Percentiles rank a stretch among this genome's conserved stretches.
Conservation (phyloP, 1,284 basidiomycete species). For the Ceratobasidium papillatum region DNA sequence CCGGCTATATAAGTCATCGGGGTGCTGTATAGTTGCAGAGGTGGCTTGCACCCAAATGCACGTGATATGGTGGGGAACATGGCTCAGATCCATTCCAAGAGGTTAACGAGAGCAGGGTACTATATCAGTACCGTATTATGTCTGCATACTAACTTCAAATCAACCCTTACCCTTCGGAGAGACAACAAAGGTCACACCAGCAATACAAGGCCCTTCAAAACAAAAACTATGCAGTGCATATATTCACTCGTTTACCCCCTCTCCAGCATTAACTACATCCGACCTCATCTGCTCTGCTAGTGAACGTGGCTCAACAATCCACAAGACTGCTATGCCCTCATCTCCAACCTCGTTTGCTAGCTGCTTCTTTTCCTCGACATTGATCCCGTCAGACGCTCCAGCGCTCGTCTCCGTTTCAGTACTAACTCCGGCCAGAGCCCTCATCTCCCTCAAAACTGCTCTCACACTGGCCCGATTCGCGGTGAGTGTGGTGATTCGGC, state of each 20-base stretch:
- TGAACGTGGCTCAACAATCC: constrained; percentile 78
- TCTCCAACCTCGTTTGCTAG: constrained; percentile 39
- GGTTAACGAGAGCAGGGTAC: too few species aligned
- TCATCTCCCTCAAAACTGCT: constrained; percentile 71
- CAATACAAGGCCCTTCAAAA: too few species aligned
- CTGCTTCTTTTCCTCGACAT: constrained; percentile 38
- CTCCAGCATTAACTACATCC: constrained; percentile 37
- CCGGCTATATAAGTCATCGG: constrained; percentile 18
- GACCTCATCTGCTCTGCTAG: constrained; percentile 71
- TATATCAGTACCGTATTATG: too few species aligned
- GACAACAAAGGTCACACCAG: too few species aligned
- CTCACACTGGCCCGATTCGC: constrained; percentile 80
- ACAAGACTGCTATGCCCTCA: constrained; percentile 61
- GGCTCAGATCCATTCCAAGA: too few species aligned
- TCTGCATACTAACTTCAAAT: too few species aligned
- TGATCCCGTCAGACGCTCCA: constrained; percentile 18
- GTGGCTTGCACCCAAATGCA: background rate
- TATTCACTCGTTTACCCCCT: background rate
- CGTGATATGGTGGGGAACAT: background rate
- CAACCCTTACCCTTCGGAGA: too few species aligned
- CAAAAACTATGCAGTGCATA: too few species aligned
- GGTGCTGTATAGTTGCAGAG: constrained; percentile 4
- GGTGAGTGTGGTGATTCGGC: constrained; percentile 82
- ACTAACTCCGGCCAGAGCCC: constrained; percentile 48
- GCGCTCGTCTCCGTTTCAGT: constrained; percentile 45